Conservation (phyloP, 1,284 basidiomycete species). For the Moesziomyces antarcticus region DNA sequence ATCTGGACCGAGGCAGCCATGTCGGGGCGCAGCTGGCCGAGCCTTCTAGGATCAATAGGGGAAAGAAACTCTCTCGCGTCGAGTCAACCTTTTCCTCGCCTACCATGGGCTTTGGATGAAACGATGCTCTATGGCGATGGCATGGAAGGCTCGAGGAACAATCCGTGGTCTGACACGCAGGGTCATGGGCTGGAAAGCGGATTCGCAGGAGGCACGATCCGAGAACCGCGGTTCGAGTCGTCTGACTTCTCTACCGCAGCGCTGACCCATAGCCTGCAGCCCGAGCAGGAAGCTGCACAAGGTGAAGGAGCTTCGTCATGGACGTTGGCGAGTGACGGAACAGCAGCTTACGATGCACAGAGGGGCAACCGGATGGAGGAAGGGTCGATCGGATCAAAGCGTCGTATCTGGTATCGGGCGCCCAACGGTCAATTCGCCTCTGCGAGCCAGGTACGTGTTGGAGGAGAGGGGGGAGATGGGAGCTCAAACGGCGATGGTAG, state of each 20-base stretch:
- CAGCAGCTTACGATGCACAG: not conserved
- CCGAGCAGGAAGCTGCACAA: not conserved
- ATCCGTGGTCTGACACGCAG: not conserved
- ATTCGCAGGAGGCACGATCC: too few species aligned
- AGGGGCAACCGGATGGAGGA: conserved; percentile 24
- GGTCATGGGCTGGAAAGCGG: not conserved
- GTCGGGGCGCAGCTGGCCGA: not conserved
- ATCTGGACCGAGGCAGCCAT: not conserved
- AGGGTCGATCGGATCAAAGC: conserved; percentile 34
- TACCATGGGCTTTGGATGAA: conserved; percentile 8
- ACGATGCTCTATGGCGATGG: conserved; percentile 6
- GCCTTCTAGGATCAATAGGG: not conserved
- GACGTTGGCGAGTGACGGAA: not conserved
- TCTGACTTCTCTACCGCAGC: not conserved
- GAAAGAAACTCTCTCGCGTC: conserved; percentile 11
- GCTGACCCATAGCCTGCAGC: not conserved
- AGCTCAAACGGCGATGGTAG: conserved; percentile 2
- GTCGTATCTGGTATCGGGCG: conserved; percentile 38
- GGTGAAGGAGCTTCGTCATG: not conserved
- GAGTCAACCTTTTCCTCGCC: conserved; percentile 13
- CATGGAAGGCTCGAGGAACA: not conserved
- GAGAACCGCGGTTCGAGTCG: not conserved
- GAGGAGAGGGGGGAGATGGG: not conserved
- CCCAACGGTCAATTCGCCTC: conserved; percentile 47
- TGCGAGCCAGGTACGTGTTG: conserved; percentile 14